Conservation (phyloP, 2,329 filamentous ascomycete species). For the Dothideomycetidae sp. region DNA sequence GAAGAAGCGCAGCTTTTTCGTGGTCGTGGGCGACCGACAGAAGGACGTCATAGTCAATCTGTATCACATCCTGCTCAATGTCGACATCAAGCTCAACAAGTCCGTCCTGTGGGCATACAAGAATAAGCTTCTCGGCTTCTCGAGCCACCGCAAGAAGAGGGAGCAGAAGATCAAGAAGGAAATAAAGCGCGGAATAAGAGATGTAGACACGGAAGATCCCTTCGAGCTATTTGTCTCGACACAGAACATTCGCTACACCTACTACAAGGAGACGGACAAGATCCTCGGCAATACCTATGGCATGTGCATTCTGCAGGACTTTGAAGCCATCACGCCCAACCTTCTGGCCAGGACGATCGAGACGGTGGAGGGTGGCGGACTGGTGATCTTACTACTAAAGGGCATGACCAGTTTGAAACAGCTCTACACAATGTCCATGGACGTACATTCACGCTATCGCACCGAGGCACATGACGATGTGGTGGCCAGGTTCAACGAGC, state of each 20-base stretch:
- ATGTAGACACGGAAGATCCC: constrained; percentile 82
- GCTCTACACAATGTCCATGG: constrained; percentile 93
- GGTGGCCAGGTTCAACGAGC: constrained; percentile 90
- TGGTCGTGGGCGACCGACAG: constrained; percentile 82
- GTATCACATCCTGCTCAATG: constrained; percentile 82
- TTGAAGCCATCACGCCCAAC: constrained; percentile 96
- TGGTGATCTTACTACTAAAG: constrained; percentile 83
- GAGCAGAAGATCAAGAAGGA: constrained; percentile 98
- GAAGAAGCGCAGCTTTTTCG: constrained; percentile 97
- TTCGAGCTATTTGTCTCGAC: constrained; percentile 96
- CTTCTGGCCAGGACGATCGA: constrained; percentile 87
- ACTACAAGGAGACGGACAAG: constrained; percentile 99
- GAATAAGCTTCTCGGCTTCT: constrained; percentile 89
- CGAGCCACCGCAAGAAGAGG: constrained; percentile 92
- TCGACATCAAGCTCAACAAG: constrained; percentile 89
- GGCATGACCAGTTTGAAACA: constrained; percentile 96
- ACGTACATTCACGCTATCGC: constrained; percentile 88
- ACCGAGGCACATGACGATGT: constrained; percentile 95
- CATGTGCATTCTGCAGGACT: constrained; percentile 97
- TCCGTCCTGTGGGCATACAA: constrained; percentile 98
- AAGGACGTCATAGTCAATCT: constrained; percentile 96
- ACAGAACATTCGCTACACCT: constrained; percentile 95
- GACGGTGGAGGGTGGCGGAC: constrained; percentile 88
- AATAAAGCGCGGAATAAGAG: constrained; percentile 84
- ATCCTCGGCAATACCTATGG: constrained; percentile 96